Conservation (phyloP, 106 monocot species). For the Dioscorea dumetorum region DNA sequence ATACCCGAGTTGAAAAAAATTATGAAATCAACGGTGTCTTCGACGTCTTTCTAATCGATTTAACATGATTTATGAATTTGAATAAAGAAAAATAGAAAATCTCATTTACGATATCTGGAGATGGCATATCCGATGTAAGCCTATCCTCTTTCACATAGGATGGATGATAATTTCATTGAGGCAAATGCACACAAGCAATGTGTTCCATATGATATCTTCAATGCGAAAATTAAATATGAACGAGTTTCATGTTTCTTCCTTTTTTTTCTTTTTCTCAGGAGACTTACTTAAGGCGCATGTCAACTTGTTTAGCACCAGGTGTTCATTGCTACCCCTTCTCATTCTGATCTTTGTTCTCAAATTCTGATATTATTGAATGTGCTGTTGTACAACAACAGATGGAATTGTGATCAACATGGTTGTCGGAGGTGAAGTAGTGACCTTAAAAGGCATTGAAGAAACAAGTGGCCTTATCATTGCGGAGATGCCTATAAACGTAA, state of each 20-base stretch:
- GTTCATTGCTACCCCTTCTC: not conserved
- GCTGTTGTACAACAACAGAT: slow-evolving; percentile 34
- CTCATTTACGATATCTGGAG: too few relatives aligned
- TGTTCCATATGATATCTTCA: too few relatives aligned
- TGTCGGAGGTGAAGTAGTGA: slow-evolving; percentile 93
- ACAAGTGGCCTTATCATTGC: slow-evolving; percentile 65
- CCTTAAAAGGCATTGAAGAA: slow-evolving; percentile 76
- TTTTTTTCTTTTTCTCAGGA: slow-evolving; percentile 30
- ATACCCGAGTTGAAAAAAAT: too few relatives aligned
- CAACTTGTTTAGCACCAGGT: slow-evolving; percentile 74
- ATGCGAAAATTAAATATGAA: too few relatives aligned
- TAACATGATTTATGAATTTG: too few relatives aligned
- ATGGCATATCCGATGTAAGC: too few relatives aligned
- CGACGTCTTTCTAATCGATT: too few relatives aligned
- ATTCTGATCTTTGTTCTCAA: not conserved
- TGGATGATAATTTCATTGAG: too few relatives aligned
- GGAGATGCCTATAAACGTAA: slow-evolving; percentile 98
- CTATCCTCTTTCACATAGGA: too few relatives aligned
- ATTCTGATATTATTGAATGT: not conserved
- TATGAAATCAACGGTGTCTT: too few relatives aligned
- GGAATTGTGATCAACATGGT: slow-evolving; percentile 99
- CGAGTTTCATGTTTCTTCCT: not conserved
- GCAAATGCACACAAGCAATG: too few relatives aligned
- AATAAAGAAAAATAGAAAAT: too few relatives aligned
- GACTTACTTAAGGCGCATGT: slow-evolving; percentile 60